These are phyloP conservation scores for Hymenoscyphus fructigenus DNA, from an alignment of 2,329 filamentous ascomycete species.

Conservation along the genomic window DNA sequence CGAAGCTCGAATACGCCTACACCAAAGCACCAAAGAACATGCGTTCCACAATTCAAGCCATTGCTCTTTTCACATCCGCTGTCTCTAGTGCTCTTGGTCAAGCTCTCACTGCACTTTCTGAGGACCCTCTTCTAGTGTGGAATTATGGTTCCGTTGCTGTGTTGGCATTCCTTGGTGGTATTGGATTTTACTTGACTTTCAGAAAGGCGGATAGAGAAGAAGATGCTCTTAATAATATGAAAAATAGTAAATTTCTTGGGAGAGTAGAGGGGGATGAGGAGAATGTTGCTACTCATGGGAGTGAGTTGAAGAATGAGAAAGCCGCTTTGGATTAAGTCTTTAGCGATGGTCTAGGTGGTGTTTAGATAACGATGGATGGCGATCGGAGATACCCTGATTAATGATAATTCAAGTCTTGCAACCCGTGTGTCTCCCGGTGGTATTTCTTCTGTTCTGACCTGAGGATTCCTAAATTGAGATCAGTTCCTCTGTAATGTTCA, in stretches of 20 bases:
- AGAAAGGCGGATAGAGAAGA: constrained; percentile 34
- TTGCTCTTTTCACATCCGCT: constrained; percentile 58
- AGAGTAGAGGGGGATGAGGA: constrained; percentile 13
- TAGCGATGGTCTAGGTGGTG: neutral
- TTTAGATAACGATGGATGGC: neutral
- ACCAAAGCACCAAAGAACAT: constrained; percentile 70
- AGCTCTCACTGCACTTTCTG: constrained; percentile 37
- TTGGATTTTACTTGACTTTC: constrained; percentile 34
- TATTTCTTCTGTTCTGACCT: no score
- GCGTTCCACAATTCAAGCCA: constrained; percentile 60
- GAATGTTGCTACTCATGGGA: neutral
- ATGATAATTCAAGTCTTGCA: no score
- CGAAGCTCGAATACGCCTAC: constrained; percentile 70
- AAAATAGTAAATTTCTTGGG: constrained; percentile 10
- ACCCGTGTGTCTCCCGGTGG: no score
- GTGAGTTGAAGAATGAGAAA: neutral
- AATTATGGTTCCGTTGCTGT: constrained; percentile 35
- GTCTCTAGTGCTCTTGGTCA: constrained; percentile 49
- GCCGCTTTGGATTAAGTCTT: neutral
- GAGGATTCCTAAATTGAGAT: no score
- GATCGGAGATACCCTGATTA: neutral
- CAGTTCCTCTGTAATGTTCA: no score
- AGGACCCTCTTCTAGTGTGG: constrained; percentile 44
- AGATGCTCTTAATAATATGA: constrained; percentile 33
- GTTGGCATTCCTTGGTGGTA: constrained; percentile 30